Base-by-base conservation (phyloP, 768 basidiomycete genomes). In the Lactifluus volemus region DNA sequence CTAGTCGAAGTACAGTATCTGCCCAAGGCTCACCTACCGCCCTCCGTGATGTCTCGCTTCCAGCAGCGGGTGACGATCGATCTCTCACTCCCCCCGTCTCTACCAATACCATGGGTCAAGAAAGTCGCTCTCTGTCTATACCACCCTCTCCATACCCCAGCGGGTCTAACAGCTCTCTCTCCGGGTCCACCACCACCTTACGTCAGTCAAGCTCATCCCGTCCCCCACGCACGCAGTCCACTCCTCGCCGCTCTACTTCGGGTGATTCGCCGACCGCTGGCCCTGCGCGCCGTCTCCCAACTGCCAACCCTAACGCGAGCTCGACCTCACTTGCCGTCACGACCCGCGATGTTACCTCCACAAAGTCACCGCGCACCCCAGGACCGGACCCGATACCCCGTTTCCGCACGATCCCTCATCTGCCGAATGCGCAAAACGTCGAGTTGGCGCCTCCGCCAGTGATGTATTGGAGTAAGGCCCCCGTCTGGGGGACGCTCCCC, bases 401-500 rank as follows among this genome's bases (percentile, higher is more conserved):
- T 42, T 65, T 73, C n/a, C 76, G 81, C 12, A 71, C 72, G 19
- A 80, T 72, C 5, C 88, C 88, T 2, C 80, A 79, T 21, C 69
- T 89, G 11, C 84, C 85, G 1, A 80, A 87, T 65, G 81, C 78
- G 54, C 79, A 80, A 68, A 79, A 86, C 45, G 81, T 76, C 5
- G 77, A 80, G 53, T 74, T 75, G 38, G 84, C 82, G 0, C 84
- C 91, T 1, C 81, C 87, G 53, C 89, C 89, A 0, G 75, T 79
- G 41, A 89, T 92, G 85, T 85, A 93, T 71, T 93, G 91, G 91
- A 88, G 86, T 69, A 79, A 80, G 55, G 91, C 91, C 0, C 89
- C 91, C 0, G 86, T 89, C 19, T 87, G 85, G 70, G 91, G 91
- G 0, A 58, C 74, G 0, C 64, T 89, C 36, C 89, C 90, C 2